Percentiles rank a stretch among this genome's conserved stretches.
Evolutionary conservation across 495 filamentous ascomycete species (phyloP).

Genomic region (Xeromyces bisporus): DNA sequence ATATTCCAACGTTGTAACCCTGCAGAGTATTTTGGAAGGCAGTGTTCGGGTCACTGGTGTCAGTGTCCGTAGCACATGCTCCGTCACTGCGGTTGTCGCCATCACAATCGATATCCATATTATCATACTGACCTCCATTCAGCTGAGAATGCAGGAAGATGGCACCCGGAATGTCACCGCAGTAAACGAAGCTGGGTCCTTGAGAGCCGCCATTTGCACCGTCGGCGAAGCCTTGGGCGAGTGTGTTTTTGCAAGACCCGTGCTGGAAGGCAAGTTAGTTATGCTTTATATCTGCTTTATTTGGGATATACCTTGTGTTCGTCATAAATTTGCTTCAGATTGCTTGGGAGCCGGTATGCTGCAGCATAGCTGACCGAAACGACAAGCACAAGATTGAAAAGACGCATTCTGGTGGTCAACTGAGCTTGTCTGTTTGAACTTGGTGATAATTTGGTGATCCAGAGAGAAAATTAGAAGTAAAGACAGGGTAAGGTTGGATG

Average conservation of each 20-base stretch:
- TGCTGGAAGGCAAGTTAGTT: conserved; percentile 2
- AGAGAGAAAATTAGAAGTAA: no score
- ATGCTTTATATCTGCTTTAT: background rate
- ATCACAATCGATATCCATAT: conserved; percentile 57
- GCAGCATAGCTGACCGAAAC: conserved; percentile 1
- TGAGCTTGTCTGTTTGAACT: no score
- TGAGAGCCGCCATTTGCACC: conserved; percentile 4
- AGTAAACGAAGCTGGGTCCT: conserved; percentile 9
- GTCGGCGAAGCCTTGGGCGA: conserved; percentile 13
- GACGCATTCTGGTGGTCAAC: conserved; percentile 3
- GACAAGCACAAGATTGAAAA: background rate
- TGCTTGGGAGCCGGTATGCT: conserved; percentile 13
- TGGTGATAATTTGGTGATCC: no score
- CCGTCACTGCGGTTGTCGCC: conserved; percentile 32
- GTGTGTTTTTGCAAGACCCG: conserved; percentile 9
- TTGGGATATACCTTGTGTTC: conserved; percentile 9
- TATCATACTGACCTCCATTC: conserved; percentile 10
- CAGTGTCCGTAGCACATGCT: conserved; percentile 31
- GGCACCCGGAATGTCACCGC: conserved; percentile 12
- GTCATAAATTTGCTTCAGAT: conserved; percentile 15
- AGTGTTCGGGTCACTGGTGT: conserved; percentile 37
- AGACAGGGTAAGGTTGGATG: no score
- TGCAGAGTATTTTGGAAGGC: conserved; percentile 33
- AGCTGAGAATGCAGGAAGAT: conserved; percentile 14
- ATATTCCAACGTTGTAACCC: conserved; percentile 28